A percentile compares a stretch with the other conserved stretches of the same genome.
Conservation (phyloP, 1,284 basidiomycete species). For the Leccinum pachyderme region DNA sequence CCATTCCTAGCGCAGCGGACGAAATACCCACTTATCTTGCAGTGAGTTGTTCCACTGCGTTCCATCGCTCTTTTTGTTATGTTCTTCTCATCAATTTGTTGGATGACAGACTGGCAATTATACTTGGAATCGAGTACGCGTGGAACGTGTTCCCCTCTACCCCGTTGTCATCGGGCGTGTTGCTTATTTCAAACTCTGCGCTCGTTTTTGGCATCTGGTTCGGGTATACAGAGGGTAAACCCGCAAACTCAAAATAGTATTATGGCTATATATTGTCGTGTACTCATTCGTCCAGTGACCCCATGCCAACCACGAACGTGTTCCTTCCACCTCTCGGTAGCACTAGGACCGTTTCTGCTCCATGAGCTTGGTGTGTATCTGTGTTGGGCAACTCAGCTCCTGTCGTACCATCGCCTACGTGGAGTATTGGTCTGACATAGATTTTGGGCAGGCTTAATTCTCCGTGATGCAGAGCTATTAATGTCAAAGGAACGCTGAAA, state of each 20-base stretch:
- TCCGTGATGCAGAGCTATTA: slow-evolving; percentile 79
- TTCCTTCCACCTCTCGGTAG: slow-evolving; percentile 75
- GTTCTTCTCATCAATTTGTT: slow-evolving; percentile 1
- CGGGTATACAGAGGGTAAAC: slow-evolving; percentile 44
- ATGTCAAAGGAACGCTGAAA: slow-evolving; percentile 57
- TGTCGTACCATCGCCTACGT: slow-evolving; percentile 49
- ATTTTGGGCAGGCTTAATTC: slow-evolving; percentile 70
- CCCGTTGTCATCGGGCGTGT: slow-evolving; percentile 58
- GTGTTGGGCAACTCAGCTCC: slow-evolving; percentile 57
- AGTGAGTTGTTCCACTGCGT: slow-evolving; percentile 44
- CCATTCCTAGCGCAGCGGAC: slow-evolving; percentile 83
- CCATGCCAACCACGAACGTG: slow-evolving; percentile 76
- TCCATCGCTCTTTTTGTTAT: not conserved
- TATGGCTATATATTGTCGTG: not conserved
- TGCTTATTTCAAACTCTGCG: slow-evolving; percentile 57
- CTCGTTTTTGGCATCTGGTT: slow-evolving; percentile 68
- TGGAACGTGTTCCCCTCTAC: slow-evolving; percentile 91
- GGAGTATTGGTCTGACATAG: slow-evolving; percentile 56
- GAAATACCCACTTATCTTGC: slow-evolving; percentile 55
- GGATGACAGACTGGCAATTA: slow-evolving; percentile 53
- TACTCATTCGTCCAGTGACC: slow-evolving; percentile 31
- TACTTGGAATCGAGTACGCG: slow-evolving; percentile 74
- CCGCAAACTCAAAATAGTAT: slow-evolving; percentile 3
- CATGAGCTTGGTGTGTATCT: slow-evolving; percentile 75
- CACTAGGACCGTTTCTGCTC: slow-evolving; percentile 70